A percentile compares a stretch with the other conserved stretches of the same genome.
Conservation (phyloP, 129 eudicot genomes). For the Flaveria ramosissima region DNA sequence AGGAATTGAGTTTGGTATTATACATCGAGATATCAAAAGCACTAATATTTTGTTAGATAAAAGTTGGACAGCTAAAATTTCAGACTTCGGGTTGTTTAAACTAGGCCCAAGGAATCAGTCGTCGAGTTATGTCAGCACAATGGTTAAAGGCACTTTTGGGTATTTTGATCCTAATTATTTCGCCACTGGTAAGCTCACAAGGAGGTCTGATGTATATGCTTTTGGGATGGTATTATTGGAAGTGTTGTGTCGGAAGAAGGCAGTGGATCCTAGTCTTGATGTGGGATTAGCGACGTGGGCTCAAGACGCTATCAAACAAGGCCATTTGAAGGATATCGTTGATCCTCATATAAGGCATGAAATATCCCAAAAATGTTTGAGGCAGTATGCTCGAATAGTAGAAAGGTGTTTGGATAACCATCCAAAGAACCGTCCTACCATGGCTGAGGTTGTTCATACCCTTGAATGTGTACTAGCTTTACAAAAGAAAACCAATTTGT, state of each 20-base stretch:
- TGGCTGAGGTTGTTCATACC: background rate
- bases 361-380: conserved; percentile 1
- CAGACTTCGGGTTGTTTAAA: conserved; percentile 1
- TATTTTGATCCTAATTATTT: background rate
- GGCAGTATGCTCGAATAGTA: background rate
- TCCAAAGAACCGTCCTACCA: background rate
- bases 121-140: background rate
- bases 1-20: background rate
- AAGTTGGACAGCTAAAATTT: background rate
- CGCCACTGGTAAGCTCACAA: background rate
- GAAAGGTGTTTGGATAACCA: background rate
- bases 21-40: background rate
- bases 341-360: background rate
- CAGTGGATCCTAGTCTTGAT: background rate
- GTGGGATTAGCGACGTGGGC: background rate
- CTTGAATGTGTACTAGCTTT: background rate
- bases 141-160: background rate
- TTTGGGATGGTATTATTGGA: background rate
- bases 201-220: background rate
- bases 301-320: background rate
- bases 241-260: background rate
- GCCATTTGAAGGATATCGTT: background rate
- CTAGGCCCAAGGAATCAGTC: background rate
- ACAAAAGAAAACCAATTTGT: background rate
- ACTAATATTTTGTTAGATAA: background rate